A percentile compares a stretch with the other conserved stretches of the same genome.
phyloP scores from a whole-genome alignment of 2,329 filamentous ascomycete species.

The Aspergillus fumigatiaffinis region DNA sequence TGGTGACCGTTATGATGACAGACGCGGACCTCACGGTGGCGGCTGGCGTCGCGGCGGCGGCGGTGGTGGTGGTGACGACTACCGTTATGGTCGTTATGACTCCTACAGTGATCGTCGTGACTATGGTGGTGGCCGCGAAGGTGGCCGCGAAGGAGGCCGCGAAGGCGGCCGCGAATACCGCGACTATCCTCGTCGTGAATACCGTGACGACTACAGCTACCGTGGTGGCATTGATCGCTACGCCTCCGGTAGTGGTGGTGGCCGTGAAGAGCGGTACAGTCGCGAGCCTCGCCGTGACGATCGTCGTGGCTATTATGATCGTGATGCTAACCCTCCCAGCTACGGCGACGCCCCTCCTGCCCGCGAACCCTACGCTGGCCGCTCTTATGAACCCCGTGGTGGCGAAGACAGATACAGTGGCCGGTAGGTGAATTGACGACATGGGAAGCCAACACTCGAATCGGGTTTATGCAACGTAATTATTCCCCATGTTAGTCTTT shows the following conservation, averaged over 20 bases:
- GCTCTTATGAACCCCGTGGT: conserved; percentile 37
- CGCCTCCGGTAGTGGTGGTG: conserved; percentile 14
- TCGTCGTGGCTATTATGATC: conserved; percentile 51
- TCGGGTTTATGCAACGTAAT: conserved; percentile 13
- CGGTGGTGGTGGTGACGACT: conserved; percentile 36
- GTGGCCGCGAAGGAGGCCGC: conserved; percentile 27
- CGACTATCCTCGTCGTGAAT: conserved; percentile 48
- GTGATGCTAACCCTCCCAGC: conserved; percentile 49
- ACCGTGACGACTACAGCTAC: conserved; percentile 40
- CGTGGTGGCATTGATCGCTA: conserved; percentile 44
- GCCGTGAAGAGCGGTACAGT: conserved; percentile 45
- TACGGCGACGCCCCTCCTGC: conserved; percentile 38
- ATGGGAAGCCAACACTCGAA: conserved; percentile 15
- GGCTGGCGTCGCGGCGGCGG: conserved; percentile 45
- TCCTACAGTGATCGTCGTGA: conserved; percentile 44
- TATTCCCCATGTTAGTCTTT: conserved; percentile 9
- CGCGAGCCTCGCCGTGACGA: conserved; percentile 43
- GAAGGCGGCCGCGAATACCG: conserved; percentile 34
- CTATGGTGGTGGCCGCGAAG: conserved; percentile 42
- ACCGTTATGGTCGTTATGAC: conserved; percentile 45
- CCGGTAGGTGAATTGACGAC: conserved; percentile 35
- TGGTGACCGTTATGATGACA: conserved; percentile 50
- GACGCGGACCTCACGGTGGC: conserved; percentile 49
- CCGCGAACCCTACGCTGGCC: conserved; percentile 33
- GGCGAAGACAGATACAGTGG: conserved; percentile 37